These are phyloP conservation scores for Xylaria venustula DNA, from an alignment of 495 filamentous ascomycete genomes.

Conservation along the genomic window DNA sequence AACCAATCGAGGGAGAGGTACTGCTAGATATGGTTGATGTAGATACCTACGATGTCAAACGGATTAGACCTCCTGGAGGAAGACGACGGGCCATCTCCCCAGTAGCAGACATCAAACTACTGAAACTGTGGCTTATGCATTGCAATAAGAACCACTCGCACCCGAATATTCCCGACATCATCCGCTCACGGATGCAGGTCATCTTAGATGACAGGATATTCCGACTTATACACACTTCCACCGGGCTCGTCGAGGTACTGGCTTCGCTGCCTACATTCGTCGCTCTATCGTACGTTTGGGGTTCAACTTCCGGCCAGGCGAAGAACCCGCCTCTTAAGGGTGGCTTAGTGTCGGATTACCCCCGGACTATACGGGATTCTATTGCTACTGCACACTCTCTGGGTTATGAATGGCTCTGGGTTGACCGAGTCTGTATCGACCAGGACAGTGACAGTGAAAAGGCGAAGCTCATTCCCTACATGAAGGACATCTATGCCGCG, in stretches of 20 bases:
- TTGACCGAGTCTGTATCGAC: constrained; percentile 5
- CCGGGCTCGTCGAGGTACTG: not conserved
- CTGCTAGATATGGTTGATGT: not conserved
- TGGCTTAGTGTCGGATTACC: not conserved
- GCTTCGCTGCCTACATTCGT: not conserved
- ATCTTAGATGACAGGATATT: not conserved
- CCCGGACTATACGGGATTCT: constrained; percentile 1
- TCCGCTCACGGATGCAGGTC: not conserved
- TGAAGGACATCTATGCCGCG: constrained; percentile 3
- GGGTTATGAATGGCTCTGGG: constrained; percentile 3
- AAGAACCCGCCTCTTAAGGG: not conserved
- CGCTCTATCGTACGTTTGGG: constrained; percentile 7
- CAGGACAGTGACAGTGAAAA: constrained; percentile 6
- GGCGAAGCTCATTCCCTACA: constrained; percentile 5
- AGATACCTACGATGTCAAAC: not conserved
- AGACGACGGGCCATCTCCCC: not conserved
- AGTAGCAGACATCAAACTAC: not conserved
- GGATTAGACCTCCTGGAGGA: not conserved
- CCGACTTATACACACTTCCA: constrained; percentile 4
- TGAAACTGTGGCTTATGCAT: not conserved
- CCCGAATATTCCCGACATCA: not conserved
- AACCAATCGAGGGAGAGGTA: not conserved
- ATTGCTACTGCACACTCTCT: not conserved
- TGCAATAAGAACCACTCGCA: not conserved
- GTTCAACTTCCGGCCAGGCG: not conserved